Conservation (phyloP, 257 asterid genomes). For the Catharanthus roseus region DNA sequence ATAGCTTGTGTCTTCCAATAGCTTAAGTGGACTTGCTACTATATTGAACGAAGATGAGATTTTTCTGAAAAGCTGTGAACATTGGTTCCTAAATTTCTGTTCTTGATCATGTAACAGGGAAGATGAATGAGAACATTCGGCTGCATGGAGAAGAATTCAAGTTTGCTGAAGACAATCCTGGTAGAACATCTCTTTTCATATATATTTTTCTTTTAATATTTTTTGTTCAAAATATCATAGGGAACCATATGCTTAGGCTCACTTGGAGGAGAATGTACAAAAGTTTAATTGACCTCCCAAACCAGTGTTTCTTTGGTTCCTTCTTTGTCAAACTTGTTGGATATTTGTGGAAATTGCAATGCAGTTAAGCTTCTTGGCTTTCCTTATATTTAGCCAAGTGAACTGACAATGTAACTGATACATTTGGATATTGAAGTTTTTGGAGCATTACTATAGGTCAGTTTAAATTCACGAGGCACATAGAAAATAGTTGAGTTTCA, state of each 20-base stretch:
- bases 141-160: conserved; percentile 49
- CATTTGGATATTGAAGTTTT: neutral
- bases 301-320: neutral
- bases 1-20: neutral
- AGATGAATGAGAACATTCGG: conserved; percentile 39
- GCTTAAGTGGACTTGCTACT: conserved; percentile 8
- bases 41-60: neutral
- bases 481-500: conserved; percentile 3
- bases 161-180: conserved; percentile 52
- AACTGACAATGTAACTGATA: neutral
- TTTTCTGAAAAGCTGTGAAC: neutral
- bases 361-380: neutral
- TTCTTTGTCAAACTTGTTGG: neutral
- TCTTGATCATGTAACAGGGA: conserved; percentile 42
- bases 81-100: conserved; percentile 11
- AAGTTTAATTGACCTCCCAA: neutral
- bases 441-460: neutral
- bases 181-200: conserved; percentile 28
- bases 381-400: neutral
- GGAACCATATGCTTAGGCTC: neutral
- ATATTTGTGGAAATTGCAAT: neutral
- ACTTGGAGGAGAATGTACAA: conserved; percentile 1
- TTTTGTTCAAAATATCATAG: neutral
- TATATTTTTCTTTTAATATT: neutral
- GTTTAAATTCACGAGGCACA: neutral